phyloP scores from a whole-genome alignment of 2,329 filamentous ascomycete species.

The Pseudohalonectria lignicola region DNA sequence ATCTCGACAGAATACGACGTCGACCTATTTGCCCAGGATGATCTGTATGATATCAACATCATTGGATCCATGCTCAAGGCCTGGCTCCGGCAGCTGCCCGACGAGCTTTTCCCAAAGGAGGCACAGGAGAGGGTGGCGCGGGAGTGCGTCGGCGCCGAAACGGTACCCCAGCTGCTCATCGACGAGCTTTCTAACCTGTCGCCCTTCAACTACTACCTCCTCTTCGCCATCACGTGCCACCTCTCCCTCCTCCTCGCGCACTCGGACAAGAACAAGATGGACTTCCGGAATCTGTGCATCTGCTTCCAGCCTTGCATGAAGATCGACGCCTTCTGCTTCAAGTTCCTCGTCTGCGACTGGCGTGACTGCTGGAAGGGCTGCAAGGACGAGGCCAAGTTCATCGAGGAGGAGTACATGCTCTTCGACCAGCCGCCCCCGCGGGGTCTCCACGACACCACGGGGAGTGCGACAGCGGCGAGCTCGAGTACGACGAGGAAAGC shows the following conservation, averaged over 20 bases:
- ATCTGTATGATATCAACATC: slow-evolving; percentile 93
- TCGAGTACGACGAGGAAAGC: slow-evolving; percentile 9
- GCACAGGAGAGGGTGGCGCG: slow-evolving; percentile 71
- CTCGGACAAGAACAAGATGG: slow-evolving; percentile 96
- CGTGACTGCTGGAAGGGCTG: slow-evolving; percentile 95
- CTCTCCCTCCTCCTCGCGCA: slow-evolving; percentile 84
- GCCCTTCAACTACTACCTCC: slow-evolving; percentile 93
- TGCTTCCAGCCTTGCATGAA: slow-evolving; percentile 97
- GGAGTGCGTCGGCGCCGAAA: slow-evolving; percentile 68
- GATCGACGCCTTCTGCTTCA: slow-evolving; percentile 90
- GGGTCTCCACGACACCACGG: too few species aligned
- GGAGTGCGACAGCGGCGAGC: slow-evolving; percentile 9
- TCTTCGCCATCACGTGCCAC: slow-evolving; percentile 95
- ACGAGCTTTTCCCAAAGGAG: slow-evolving; percentile 82
- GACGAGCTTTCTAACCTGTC: slow-evolving; percentile 86
- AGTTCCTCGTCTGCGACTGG: slow-evolving; percentile 92
- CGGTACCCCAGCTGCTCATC: slow-evolving; percentile 74
- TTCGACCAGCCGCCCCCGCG: slow-evolving; percentile 47
- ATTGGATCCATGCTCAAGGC: slow-evolving; percentile 94
- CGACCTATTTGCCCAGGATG: slow-evolving; percentile 75
- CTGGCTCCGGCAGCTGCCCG: slow-evolving; percentile 89
- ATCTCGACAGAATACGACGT: slow-evolving; percentile 62
- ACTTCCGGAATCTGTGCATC: slow-evolving; percentile 88
- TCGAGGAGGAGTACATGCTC: slow-evolving; percentile 55
- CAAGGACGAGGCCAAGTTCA: slow-evolving; percentile 74